Conservation (phyloP, 441 rosid genomes). For the Arabidopsis hybrid region DNA sequence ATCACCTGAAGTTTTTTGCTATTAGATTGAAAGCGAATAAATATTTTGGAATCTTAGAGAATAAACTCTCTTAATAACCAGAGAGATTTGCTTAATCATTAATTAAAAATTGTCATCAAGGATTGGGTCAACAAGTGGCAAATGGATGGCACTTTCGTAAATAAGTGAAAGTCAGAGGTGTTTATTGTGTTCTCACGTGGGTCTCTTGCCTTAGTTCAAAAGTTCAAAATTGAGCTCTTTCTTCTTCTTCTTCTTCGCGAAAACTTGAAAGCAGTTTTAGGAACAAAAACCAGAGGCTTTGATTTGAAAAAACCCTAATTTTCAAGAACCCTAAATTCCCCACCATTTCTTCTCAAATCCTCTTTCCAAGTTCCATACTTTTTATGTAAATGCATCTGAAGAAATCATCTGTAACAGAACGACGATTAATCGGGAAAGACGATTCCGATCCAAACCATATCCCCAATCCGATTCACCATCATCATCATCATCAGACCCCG, state of each 20-base stretch:
- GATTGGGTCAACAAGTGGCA: constrained; percentile 10
- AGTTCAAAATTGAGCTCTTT: constrained; percentile 29
- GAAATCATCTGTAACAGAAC: constrained; percentile 46
- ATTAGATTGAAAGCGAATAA: neutral
- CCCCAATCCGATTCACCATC: constrained; percentile 13
- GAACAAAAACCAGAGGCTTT: constrained; percentile 2
- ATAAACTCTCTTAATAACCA: neutral
- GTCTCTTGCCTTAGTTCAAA: constrained; percentile 19
- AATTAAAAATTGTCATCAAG: constrained; percentile 2
- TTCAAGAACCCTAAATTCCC: constrained; percentile 1
- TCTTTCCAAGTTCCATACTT: constrained; percentile 15
- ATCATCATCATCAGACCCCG: constrained; percentile 27
- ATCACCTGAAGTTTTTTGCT: constrained; percentile 4
- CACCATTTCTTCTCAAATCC: constrained; percentile 2
- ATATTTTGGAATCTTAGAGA: neutral
- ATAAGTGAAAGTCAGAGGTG: constrained; percentile 13
- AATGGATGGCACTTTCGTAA: constrained; percentile 22
- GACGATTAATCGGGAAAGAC: constrained; percentile 44
- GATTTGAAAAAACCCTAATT: constrained; percentile 7
- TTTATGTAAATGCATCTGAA: constrained; percentile 61
- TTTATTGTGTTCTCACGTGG: neutral
- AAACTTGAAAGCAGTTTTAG: constrained; percentile 30
- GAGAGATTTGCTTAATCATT: neutral
- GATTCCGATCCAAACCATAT: constrained; percentile 38
- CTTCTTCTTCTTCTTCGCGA: constrained; percentile 6